These are phyloP conservation scores for Aquanectria penicillioides DNA, from an alignment of 2,329 filamentous ascomycete genomes.

Conservation along the genomic window DNA sequence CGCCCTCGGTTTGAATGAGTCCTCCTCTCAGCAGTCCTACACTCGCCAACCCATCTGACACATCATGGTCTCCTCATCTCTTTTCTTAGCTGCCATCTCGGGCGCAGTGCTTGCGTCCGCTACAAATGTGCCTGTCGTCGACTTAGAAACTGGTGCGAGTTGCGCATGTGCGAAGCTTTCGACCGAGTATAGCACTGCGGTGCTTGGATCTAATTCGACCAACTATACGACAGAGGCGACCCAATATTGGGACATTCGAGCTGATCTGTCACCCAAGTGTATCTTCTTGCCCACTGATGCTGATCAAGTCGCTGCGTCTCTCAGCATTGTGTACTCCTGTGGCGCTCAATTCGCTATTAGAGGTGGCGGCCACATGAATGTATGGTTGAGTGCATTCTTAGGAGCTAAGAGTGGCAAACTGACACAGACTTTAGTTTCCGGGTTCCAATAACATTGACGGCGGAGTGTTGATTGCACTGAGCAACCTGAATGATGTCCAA, in stretches of 20 bases:
- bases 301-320: not conserved
- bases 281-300: not conserved
- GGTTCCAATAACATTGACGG: slow-evolving; percentile 31
- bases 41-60: too few relatives aligned
- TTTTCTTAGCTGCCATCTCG: too few relatives aligned
- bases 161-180: not conserved
- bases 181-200: not conserved
- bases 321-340: not conserved
- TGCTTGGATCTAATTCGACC: not conserved
- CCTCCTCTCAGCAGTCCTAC: too few relatives aligned
- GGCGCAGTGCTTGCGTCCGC: too few relatives aligned
- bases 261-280: not conserved
- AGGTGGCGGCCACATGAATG: slow-evolving; percentile 35
- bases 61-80: too few relatives aligned
- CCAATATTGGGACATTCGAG: not conserved
- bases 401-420: not conserved
- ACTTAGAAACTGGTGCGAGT: not conserved
- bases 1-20: too few relatives aligned
- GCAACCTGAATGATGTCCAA: slow-evolving; percentile 22
- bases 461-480: slow-evolving; percentile 26
- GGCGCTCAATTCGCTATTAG: slow-evolving; percentile 26
- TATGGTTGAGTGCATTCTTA: not conserved
- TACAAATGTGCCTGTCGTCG: not conserved
- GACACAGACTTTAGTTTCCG: not conserved
- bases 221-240: not conserved